Evolutionary conservation across 768 basidiomycete species (phyloP).

Genomic region (Scleroderma bovista): DNA sequence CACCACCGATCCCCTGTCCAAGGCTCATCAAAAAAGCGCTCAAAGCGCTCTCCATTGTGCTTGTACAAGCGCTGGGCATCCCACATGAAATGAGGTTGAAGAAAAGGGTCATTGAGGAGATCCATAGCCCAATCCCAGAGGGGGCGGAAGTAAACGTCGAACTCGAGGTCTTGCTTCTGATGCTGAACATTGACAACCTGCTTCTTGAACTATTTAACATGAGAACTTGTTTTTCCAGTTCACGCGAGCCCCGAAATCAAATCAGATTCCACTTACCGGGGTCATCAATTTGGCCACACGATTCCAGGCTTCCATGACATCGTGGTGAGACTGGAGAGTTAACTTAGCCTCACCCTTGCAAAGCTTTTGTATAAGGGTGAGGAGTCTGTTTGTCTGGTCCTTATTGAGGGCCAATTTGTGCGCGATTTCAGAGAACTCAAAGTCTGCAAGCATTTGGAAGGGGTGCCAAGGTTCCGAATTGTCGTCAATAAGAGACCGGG

Average conservation of each 20-base stretch:
- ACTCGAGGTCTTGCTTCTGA: neutral
- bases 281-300: no score
- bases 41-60: conserved; percentile 21
- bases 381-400: conserved; percentile 1
- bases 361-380: conserved; percentile 8
- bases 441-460: conserved; percentile 1
- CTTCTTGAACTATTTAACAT: neutral
- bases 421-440: conserved; percentile 8
- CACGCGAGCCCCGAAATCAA: no score
- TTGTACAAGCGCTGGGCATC: conserved; percentile 27
- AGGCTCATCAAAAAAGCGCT: conserved; percentile 31
- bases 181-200: neutral
- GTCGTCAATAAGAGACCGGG: no score
- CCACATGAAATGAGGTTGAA: conserved; percentile 21
- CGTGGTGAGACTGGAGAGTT: neutral
- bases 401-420: conserved; percentile 8
- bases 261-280: no score
- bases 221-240: neutral
- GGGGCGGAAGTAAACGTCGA: neutral
- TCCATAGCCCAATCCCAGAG: conserved; percentile 9
- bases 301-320: no score
- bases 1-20: conserved; percentile 34
- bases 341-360: no score
- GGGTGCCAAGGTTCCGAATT: no score
- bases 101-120: conserved; percentile 1